phyloP scores from a whole-genome alignment of 1,139 yeast species.

The Taphrina confusa region DNA sequence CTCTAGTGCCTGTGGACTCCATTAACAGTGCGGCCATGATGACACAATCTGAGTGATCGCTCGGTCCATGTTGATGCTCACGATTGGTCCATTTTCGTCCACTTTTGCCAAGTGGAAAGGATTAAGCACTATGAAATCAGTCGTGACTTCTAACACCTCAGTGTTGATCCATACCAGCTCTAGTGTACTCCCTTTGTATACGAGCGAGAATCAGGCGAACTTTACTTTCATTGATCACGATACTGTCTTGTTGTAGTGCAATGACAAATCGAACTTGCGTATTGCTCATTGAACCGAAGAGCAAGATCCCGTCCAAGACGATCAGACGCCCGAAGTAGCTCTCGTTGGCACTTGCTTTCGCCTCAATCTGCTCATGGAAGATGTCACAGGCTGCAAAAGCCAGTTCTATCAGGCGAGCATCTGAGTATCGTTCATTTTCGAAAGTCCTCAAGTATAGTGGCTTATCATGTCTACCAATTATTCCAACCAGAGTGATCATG shows the following conservation, averaged over 20 bases:
- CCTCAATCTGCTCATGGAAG: conserved; percentile 7
- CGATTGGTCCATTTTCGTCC: conserved; percentile 29
- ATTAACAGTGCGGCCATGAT: conserved; percentile 1
- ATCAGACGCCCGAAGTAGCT: conserved; percentile 47
- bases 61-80: conserved; percentile 15
- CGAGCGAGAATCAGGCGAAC: conserved; percentile 4
- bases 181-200: conserved; percentile 21
- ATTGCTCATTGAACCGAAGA: conserved; percentile 49
- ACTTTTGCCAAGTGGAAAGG: conserved; percentile 29
- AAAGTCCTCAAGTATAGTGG: conserved; percentile 25
- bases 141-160: no score
- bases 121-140: conserved; percentile 8
- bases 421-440: conserved; percentile 4
- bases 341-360: conserved; percentile 40
- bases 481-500: conserved; percentile 31
- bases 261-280: conserved; percentile 48
- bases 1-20: no score
- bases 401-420: conserved; percentile 29
- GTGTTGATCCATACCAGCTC: conserved; percentile 7
- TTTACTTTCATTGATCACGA: conserved; percentile 4
- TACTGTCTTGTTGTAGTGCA: conserved; percentile 5
- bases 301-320: conserved; percentile 51
- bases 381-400: conserved; percentile 29
- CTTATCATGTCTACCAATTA: conserved; percentile 30
- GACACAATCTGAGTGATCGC: conserved; percentile 22